Evolutionary conservation across 2,329 filamentous ascomycete species (phyloP).

Genomic region (Fusarium cicatricum): DNA sequence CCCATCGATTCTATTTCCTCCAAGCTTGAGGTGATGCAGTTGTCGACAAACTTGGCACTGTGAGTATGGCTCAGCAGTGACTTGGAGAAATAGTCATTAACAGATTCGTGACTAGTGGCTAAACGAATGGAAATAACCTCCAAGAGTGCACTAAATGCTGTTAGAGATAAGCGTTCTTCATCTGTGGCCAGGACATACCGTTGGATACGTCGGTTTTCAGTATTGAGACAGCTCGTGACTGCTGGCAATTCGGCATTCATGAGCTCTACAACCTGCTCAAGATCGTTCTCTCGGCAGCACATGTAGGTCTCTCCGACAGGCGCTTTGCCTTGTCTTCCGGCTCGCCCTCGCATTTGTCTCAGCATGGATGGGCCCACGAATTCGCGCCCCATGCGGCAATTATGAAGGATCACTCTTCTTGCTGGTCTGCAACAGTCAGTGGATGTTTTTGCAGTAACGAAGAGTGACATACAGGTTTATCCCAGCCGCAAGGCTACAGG

Average conservation of each 20-base stretch:
- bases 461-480: constrained; percentile 67
- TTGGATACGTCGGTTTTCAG: constrained; percentile 73
- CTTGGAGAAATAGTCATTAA: constrained; percentile 73
- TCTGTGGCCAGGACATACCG: constrained; percentile 52
- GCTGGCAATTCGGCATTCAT: constrained; percentile 77
- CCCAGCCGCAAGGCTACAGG: constrained; percentile 82
- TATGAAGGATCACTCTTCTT: constrained; percentile 77
- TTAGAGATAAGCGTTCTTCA: constrained; percentile 15
- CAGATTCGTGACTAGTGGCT: constrained; percentile 69
- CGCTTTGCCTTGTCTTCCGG: constrained; percentile 81
- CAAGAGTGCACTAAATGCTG: constrained; percentile 65
- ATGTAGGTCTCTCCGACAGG: constrained; percentile 80
- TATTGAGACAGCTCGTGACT: constrained; percentile 72
- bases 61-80: constrained; percentile 71
- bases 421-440: constrained; percentile 57
- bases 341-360: constrained; percentile 81
- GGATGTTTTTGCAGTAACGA: neutral
- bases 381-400: constrained; percentile 78
- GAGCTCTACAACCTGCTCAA: constrained; percentile 74
- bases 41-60: constrained; percentile 57
- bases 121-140: constrained; percentile 75
- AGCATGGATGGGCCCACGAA: constrained; percentile 82
- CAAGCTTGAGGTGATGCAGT: constrained; percentile 66
- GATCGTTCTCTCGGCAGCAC: constrained; percentile 73
- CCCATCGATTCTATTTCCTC: constrained; percentile 62